Evolutionary conservation across 2,329 filamentous ascomycete genomes (phyloP).

Genomic region (Alternaria conjuncta): DNA sequence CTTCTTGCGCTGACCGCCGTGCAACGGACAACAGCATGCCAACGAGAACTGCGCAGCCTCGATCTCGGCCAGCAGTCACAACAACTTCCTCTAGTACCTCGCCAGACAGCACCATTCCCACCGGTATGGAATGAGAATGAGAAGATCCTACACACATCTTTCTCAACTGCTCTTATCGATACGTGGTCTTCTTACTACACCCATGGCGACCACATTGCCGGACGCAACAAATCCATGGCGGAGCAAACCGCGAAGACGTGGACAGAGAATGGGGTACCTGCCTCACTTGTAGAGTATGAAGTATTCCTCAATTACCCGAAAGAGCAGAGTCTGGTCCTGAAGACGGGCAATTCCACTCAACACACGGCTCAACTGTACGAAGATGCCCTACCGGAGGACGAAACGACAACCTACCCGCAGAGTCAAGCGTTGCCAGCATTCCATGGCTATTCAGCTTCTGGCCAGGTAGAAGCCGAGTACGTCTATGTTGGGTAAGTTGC

Average conservation of each 20-base stretch:
- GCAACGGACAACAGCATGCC: not conserved
- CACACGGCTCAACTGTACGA: conserved; percentile 40
- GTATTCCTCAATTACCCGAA: conserved; percentile 49
- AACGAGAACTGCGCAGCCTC: not conserved
- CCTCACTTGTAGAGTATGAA: conserved; percentile 45
- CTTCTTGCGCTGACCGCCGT: not conserved
- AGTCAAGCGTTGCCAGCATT: conserved; percentile 51
- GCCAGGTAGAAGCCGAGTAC: conserved; percentile 55
- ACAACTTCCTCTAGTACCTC: not conserved
- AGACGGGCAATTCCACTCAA: conserved; percentile 39
- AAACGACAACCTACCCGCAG: conserved; percentile 45
- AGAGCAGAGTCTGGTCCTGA: conserved; percentile 38
- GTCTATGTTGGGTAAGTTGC: conserved; percentile 51
- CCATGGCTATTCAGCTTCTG: conserved; percentile 56
- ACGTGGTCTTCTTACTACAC: conserved; percentile 49
- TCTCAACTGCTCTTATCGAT: conserved; percentile 48
- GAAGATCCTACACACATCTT: conserved; percentile 47
- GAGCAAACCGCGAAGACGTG: conserved; percentile 43
- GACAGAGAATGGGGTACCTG: conserved; percentile 29
- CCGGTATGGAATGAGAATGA: conserved; percentile 45
- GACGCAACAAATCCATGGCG: conserved; percentile 46
- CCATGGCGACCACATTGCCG: conserved; percentile 44
- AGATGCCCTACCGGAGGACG: conserved; percentile 41
- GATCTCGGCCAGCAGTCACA: not conserved
- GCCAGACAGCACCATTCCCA: conserved; percentile 36